Conservation (phyloP, 805 yeast species). For the Wickerhamiella nectarea region DNA sequence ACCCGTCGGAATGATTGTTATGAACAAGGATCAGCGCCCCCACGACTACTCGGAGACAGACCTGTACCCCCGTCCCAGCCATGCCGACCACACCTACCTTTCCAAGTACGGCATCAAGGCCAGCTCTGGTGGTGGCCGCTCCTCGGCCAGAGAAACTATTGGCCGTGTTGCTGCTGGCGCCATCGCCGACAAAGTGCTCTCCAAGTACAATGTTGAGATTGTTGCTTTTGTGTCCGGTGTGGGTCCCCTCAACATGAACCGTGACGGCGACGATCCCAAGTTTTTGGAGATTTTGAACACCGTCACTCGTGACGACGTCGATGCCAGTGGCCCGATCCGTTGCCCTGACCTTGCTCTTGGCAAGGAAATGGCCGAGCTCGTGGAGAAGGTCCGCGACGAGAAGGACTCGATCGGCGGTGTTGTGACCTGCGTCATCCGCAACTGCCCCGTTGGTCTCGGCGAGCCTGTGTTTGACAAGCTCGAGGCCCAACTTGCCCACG, state of each 20-base stretch:
- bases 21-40: slow-evolving; percentile 93
- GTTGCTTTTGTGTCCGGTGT: slow-evolving; percentile 95
- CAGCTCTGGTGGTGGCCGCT: slow-evolving; percentile 93
- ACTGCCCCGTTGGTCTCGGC: slow-evolving; percentile 90
- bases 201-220: slow-evolving; percentile 71
- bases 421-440: slow-evolving; percentile 92
- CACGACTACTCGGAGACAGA: slow-evolving; percentile 93
- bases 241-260: slow-evolving; percentile 64
- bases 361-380: slow-evolving; percentile 70
- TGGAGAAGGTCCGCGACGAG: slow-evolving; percentile 71
- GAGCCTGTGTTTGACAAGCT: slow-evolving; percentile 96
- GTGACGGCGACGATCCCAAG: slow-evolving; percentile 49
- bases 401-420: slow-evolving; percentile 96
- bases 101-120: slow-evolving; percentile 87
- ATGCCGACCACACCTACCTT: slow-evolving; percentile 90
- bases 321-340: slow-evolving; percentile 76
- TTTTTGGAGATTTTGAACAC: slow-evolving; percentile 58
- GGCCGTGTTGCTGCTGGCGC: slow-evolving; percentile 99
- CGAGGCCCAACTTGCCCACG: slow-evolving; percentile 92
- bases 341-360: slow-evolving; percentile 72
- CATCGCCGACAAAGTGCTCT: slow-evolving; percentile 82
- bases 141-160: slow-evolving; percentile 94
- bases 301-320: slow-evolving; percentile 79
- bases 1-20: slow-evolving; percentile 86
- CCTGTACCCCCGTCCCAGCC: slow-evolving; percentile 92